Conservation (phyloP, 768 basidiomycete species). For the Terana coerulea region DNA sequence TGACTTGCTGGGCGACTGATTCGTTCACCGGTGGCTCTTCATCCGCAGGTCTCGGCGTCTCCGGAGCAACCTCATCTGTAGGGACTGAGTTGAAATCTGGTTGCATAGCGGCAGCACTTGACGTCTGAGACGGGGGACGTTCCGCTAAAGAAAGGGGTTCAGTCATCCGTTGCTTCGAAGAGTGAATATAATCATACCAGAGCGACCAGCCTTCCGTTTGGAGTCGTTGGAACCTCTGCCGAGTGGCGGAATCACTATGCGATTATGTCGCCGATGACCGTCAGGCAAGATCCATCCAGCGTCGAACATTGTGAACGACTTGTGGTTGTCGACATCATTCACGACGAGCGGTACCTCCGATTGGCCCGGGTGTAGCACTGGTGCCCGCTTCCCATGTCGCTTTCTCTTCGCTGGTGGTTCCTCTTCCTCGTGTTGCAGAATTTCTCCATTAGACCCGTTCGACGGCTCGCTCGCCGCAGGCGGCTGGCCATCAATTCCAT, state of each 20-base stretch:
- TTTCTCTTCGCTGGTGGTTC: conserved; percentile 4
- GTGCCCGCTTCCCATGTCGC: conserved; percentile 1
- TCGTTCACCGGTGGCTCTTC: too few relatives aligned
- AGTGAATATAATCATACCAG: conserved; percentile 37
- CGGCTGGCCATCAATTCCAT: too few relatives aligned
- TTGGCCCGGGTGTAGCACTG: conserved; percentile 21
- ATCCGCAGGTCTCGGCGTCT: too few relatives aligned
- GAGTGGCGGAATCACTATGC: conserved; percentile 40
- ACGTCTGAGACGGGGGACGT: conserved; percentile 14
- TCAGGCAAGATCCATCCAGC: conserved; percentile 84
- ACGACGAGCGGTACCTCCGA: conserved; percentile 53
- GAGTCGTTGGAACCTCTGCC: conserved; percentile 51
- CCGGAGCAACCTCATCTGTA: too few relatives aligned
- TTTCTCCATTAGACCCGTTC: too few relatives aligned
- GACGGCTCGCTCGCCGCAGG: too few relatives aligned
- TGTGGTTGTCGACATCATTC: conserved; percentile 64
- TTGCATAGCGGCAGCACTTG: neutral
- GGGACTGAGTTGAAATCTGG: neutral
- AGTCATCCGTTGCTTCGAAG: conserved; percentile 25
- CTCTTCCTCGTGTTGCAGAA: conserved; percentile 1
- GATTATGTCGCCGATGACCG: conserved; percentile 64
- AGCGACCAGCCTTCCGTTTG: conserved; percentile 48
- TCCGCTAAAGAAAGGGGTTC: neutral
- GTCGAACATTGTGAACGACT: conserved; percentile 80
- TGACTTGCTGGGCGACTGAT: too few relatives aligned